Evolutionary conservation across 768 basidiomycete genomes (phyloP).

Genomic region (Leccinum truebloodii): DNA sequence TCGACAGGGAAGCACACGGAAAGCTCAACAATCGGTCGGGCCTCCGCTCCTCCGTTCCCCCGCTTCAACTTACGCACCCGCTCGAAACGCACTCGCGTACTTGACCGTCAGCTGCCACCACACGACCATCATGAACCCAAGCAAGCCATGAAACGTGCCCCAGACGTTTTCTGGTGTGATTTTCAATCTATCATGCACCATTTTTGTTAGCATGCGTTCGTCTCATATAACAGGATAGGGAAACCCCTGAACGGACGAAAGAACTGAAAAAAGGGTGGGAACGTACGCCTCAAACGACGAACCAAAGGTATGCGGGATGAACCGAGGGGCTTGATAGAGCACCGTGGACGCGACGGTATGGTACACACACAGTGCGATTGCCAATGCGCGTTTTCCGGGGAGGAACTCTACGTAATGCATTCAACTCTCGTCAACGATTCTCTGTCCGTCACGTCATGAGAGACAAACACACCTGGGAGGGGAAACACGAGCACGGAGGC

Average conservation of each 20-base stretch:
- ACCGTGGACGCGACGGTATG: constrained; percentile 73
- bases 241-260: background rate
- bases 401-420: constrained; percentile 58
- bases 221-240: no score
- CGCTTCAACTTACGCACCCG: background rate
- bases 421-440: background rate
- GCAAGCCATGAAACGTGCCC: constrained; percentile 70
- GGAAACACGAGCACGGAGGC: constrained; percentile 62
- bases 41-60: background rate
- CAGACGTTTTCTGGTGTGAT: constrained; percentile 73
- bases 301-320: constrained; percentile 77
- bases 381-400: constrained; percentile 82
- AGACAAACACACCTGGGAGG: constrained; percentile 62
- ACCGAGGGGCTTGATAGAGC: constrained; percentile 73
- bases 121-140: constrained; percentile 68
- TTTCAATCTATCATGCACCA: constrained; percentile 26
- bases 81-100: constrained; percentile 43
- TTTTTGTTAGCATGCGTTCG: background rate
- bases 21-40: background rate
- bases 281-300: constrained; percentile 59
- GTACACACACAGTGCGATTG: constrained; percentile 74
- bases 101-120: constrained; percentile 84
- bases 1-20: background rate
- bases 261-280: background rate
- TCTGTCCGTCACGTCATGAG: background rate